Base-by-base conservation (phyloP, 352 stramenopile genomes). In the Pythium grandisporangium region DNA sequence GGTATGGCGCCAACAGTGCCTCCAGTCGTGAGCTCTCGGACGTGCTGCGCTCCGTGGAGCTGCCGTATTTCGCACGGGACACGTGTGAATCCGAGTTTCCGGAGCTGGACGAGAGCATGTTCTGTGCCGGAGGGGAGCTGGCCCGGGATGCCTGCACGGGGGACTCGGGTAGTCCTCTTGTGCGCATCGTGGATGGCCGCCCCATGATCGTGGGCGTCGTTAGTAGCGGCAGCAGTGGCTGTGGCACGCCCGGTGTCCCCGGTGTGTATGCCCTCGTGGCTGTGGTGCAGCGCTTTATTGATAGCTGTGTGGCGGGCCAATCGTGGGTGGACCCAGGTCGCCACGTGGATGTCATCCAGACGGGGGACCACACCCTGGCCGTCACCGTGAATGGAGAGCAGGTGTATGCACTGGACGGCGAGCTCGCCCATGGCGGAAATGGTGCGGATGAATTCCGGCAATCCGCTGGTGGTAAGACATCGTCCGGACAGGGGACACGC, bases 31-130 rank as follows among this genome's bases (percentile, higher is more conserved):
- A 38, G 41, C 54, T 64, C 14, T 66, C 63, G 3, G 24, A 48
- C 1, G 40, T 52, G 22, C 40, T 73, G 11, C 55, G 51, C 3
- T 57, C 58, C 4, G 55, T 73, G 19, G 46, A 50, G 20, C 32
- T 73, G 32, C 51, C 57, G 1, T 61, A 61, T 25, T 63, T 63
- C 20, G 12, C 53, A 2, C 48, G 48, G 13, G 41, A 50, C 17
- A 44, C 43, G 37, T 73, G 63, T 39, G 33, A 41, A 2, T 37
- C 40, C 14, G 55, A 49, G 14, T 62, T 67, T 19, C 51, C 54
- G 5, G 49, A 63, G 19, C 45, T 70, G 14, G 63, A 73, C 41
- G 49, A 57, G 11, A 66, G 57, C 40, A 70, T 73, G 63, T 54
- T 67, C 12, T 73, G 63, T 30, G 63, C 58, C 6, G 63, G 63